phyloP scores from a whole-genome alignment of 1,139 yeast genomes.

The Yamadazyma kanchanaburiensis region DNA sequence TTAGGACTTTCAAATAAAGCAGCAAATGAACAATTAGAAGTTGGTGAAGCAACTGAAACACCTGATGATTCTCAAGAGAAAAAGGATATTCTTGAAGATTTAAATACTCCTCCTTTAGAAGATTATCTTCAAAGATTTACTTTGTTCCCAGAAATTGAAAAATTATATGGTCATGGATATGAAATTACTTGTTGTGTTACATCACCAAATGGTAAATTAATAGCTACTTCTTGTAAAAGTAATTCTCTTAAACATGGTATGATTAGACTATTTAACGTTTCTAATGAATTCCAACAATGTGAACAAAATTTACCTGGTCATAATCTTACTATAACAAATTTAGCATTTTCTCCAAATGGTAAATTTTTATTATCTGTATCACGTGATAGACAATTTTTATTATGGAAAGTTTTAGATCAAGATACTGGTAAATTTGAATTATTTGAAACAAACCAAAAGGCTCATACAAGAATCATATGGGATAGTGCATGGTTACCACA shows the following conservation, averaged over 20 bases:
- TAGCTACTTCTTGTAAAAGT: constrained; percentile 92
- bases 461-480: constrained; percentile 93
- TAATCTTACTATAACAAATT: constrained; percentile 78
- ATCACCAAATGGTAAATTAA: constrained; percentile 57
- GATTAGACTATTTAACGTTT: constrained; percentile 66
- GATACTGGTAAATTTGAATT: constrained; percentile 38
- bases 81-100: constrained; percentile 41
- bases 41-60: constrained; percentile 36
- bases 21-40: constrained; percentile 46
- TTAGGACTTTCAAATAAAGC: constrained; percentile 94
- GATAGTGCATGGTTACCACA: constrained; percentile 83
- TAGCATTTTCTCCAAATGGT: constrained; percentile 74
- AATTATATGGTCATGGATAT: constrained; percentile 95
- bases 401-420: constrained; percentile 60
- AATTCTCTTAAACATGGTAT: constrained; percentile 84
- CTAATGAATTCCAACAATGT: constrained; percentile 39
- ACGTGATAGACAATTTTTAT: constrained; percentile 82
- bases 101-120: constrained; percentile 71
- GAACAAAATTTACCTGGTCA: constrained; percentile 54
- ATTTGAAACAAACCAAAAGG: constrained; percentile 55
- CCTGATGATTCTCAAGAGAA: constrained; percentile 35
- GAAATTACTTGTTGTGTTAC: constrained; percentile 82
- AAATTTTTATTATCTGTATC: constrained; percentile 73
- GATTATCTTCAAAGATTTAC: constrained; percentile 90
- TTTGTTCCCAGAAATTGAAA: constrained; percentile 92